Base-by-base conservation (phyloP, 345 rosid genomes). In the Lepidium sativum region DNA sequence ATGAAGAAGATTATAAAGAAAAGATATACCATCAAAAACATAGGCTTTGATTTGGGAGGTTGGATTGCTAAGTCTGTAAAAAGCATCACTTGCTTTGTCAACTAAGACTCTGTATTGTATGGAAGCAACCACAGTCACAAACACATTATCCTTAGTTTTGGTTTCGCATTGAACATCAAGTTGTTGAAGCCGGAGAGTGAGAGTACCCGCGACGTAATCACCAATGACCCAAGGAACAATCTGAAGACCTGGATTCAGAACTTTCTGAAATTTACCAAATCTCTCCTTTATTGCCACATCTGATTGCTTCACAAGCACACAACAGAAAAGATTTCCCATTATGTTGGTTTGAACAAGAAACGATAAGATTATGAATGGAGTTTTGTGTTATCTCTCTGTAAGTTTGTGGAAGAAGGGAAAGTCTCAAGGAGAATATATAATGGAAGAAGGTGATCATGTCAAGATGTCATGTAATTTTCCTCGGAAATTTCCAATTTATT, bases 91-190 rank as follows among this genome's bases (percentile, higher is more conserved):
- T 7, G 87, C 87, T 34, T 80, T 83, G 6, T 78, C 74, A 2
- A 75, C 76, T 14, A 83, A 59, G 63, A 82, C 84, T 45, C 77
- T 77, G 65, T 80, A 82, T 60, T 82, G 86, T 13, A 82, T 52
- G 12, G 87, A 83, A 27, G 87, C 87, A 62, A 80, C 84, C 31
- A 83, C 81, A 9, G 70, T 83, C 54, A 83, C 87, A 76, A 83
- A 83, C 43, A 83, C 87, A 51, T 80, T 83, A 60, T 81, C 85
- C 87, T 80, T 83, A 2, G 92, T 79, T 68, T 85, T 85, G 75
- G 95, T 85, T 75, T 85, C 87, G 56, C 89, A 85, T 23, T 69
- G 74, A 34, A 85, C 91, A 54, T 85, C 89, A 18, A 85, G 78
- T 70, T 85, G 91, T 62, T 83, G 88, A 65, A 81, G 67, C 53